A percentile compares a stretch with the other conserved stretches of the same genome.
These are phyloP conservation scores for cucumber (Cucumis sativus) DNA, from an alignment of 306 rosid genomes.

Conservation along the genomic window DNA sequence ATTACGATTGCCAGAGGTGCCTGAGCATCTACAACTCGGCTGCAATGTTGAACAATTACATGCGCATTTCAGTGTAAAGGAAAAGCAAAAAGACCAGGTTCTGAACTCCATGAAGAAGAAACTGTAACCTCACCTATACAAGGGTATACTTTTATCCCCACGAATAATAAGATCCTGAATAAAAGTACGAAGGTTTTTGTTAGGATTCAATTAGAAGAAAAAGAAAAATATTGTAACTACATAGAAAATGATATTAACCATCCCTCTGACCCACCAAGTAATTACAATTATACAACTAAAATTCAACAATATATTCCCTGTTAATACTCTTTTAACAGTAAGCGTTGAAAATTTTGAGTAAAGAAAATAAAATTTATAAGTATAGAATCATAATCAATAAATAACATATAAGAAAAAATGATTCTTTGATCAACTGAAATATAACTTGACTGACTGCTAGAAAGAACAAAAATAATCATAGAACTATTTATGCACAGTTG, in stretches of 20 bases:
- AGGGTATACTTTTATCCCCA: slow-evolving; percentile 70
- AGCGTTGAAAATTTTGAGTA: not conserved
- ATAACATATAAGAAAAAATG: not conserved
- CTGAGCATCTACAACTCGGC: slow-evolving; percentile 72
- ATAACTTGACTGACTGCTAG: not conserved
- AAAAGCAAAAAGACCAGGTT: slow-evolving; percentile 8
- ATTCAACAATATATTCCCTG: not conserved
- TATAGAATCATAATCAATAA: not conserved
- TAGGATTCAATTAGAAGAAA: not conserved
- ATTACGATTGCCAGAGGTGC: slow-evolving; percentile 73
- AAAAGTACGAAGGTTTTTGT: not conserved
- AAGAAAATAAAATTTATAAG: not conserved
- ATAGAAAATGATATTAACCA: not conserved
- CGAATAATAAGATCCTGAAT: slow-evolving; percentile 78
- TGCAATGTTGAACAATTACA: slow-evolving; percentile 39
- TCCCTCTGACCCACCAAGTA: not conserved
- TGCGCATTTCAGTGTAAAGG: slow-evolving; percentile 13
- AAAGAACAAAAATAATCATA: slow-evolving; percentile 9
- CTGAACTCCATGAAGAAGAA: not conserved
- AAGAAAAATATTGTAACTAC: not conserved
- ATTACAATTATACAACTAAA: not conserved
- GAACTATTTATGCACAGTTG: not conserved
- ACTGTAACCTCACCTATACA: slow-evolving; percentile 57
- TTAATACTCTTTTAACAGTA: not conserved
- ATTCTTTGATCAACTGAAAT: not conserved